A percentile compares a stretch with the other conserved stretches of the same genome.
Evolutionary conservation across 139 green algal genomes (phyloP).

Genomic region (Penium margaritaceum): DNA sequence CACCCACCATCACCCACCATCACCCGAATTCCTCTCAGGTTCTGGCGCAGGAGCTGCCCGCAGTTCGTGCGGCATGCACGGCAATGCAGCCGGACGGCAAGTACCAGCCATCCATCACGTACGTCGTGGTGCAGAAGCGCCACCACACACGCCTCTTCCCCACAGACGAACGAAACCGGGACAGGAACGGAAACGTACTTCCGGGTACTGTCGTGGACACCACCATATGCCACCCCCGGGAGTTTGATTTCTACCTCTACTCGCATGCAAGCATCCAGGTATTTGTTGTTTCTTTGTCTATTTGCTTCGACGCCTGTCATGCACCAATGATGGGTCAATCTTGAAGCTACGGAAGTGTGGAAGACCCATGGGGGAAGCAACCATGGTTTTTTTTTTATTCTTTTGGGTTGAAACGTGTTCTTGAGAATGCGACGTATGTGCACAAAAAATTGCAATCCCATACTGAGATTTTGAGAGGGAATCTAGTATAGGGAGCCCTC

Average conservation of each 20-base stretch:
- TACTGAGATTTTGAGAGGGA: no score
- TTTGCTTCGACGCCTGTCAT: no score
- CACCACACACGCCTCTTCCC: constrained; percentile 63
- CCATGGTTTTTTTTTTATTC: no score
- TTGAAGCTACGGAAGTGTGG: no score
- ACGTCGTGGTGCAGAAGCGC: constrained; percentile 72
- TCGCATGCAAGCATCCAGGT: constrained; percentile 68
- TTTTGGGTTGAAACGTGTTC: no score
- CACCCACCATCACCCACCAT: no score
- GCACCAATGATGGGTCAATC: no score
- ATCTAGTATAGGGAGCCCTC: no score
- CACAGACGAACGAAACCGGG: not conserved
- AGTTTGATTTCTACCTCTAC: constrained; percentile 84
- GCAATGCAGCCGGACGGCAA: constrained; percentile 16
- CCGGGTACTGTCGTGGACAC: constrained; percentile 54
- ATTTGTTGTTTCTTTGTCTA: not conserved
- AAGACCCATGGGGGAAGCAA: no score
- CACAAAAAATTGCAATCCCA: no score
- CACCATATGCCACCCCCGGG: constrained; percentile 32
- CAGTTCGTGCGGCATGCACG: constrained; percentile 27
- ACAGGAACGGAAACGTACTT: constrained; percentile 52
- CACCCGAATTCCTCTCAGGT: not conserved
- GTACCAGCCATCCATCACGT: constrained; percentile 68
- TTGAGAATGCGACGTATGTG: no score
- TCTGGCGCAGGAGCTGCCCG: not conserved